phyloP scores from a whole-genome alignment of 1,284 basidiomycete species.

The Sporisorium reilianum region DNA sequence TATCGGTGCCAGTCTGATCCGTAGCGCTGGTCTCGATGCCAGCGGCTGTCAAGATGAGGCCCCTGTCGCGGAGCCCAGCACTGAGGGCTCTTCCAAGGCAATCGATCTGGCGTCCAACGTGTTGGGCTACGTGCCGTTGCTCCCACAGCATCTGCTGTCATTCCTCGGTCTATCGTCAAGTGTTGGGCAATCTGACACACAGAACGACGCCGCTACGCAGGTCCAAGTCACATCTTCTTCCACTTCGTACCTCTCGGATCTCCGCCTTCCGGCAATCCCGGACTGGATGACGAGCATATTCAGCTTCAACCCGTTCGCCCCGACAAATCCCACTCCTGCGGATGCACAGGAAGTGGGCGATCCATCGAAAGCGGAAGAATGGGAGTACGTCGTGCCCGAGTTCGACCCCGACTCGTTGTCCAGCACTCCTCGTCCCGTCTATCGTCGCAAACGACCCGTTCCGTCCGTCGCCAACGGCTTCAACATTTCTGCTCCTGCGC shows the following conservation, averaged over 20 bases:
- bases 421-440: constrained; percentile 52
- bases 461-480: constrained; percentile 47
- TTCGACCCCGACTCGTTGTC: constrained; percentile 46
- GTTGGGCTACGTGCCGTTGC: constrained; percentile 43
- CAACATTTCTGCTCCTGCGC: constrained; percentile 18
- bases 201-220: background rate
- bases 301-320: constrained; percentile 9
- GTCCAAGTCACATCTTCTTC: background rate
- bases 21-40: constrained; percentile 24
- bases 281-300: constrained; percentile 32
- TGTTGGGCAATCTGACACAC: background rate
- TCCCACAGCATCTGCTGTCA: constrained; percentile 51
- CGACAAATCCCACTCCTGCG: background rate
- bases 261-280: constrained; percentile 13
- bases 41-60: background rate
- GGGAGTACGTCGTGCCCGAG: constrained; percentile 56
- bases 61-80: background rate
- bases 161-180: constrained; percentile 34
- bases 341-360: background rate
- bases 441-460: constrained; percentile 46
- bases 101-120: constrained; percentile 5
- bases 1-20: constrained; percentile 52
- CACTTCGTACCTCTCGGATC: constrained; percentile 16
- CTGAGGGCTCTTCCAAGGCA: constrained; percentile 1
- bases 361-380: constrained; percentile 42